Base-by-base conservation (phyloP, 331 rosid genomes). In the Arachis monticola region DNA sequence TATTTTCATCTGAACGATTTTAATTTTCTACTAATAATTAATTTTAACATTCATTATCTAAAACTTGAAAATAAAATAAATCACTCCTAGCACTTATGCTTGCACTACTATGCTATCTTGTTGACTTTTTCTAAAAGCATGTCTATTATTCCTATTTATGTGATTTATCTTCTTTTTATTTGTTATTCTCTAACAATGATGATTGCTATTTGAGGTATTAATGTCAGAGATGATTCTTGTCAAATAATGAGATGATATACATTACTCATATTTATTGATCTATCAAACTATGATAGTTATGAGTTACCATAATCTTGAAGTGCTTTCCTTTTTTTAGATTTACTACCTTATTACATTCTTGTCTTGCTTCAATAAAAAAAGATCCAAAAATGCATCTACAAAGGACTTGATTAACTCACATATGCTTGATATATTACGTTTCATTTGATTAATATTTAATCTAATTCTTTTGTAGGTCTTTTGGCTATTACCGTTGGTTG, bases 261-360 rank as follows among this genome's bases (percentile, higher is more conserved):
- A 10, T 53, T 32, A 17, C 67, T 46, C 30, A 53, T 64, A 17
- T 75, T 57, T 45, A 47, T 58, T 50, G 64, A 46, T 51, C 22
- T 6, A 3, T 44, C 53, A 42, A 30, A 65, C 14, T 73, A 42
- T 67, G 71, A 67, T 12, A 50, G 1, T 64, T 59, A 55, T 55
- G 40, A 50, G 1, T 64, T 59, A 55, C 55, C 10, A 11, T 73
- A 69, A 64, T 68, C 57, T 31, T 56, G n/a, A 56, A 69, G 48
- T 17, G 63, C 70, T 73, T 51, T 59, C 70, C 22, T 67, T 9
- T 52, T 9, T 9, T 61, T 87, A 93, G 98, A 70, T 90, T 87
- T 77, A 95, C 89, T 46, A 93, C 98, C 53, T 80, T 93, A 79
- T 87, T 93, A 77, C 91, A 90, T 69, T 93, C 81, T 52, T 90